Conservation (phyloP, 2,329 filamentous ascomycete genomes). For the Aspergillus sojae region DNA sequence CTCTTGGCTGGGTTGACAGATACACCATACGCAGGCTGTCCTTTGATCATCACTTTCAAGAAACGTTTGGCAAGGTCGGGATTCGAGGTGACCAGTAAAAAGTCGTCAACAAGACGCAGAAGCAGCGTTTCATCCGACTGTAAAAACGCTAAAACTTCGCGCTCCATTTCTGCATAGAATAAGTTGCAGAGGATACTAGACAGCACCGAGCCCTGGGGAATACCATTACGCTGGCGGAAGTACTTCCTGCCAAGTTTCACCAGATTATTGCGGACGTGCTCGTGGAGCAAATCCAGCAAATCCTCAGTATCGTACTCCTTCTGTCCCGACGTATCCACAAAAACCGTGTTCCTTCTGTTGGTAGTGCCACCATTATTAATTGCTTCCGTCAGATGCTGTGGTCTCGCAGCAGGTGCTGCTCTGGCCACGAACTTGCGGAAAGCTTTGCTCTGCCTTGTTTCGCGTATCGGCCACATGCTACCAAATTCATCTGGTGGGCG, state of each 20-base stretch:
- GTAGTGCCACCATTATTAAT: constrained; percentile 39
- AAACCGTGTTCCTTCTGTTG: constrained; percentile 69
- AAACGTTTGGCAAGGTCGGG: constrained; percentile 69
- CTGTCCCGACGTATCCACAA: constrained; percentile 69
- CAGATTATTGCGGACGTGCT: constrained; percentile 83
- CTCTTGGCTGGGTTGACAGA: constrained; percentile 76
- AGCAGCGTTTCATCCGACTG: constrained; percentile 64
- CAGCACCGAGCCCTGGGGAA: constrained; percentile 89
- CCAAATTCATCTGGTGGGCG: constrained; percentile 48
- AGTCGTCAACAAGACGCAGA: constrained; percentile 87
- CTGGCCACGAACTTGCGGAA: constrained; percentile 55
- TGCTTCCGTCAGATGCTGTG: constrained; percentile 49
- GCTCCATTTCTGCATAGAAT: constrained; percentile 89
- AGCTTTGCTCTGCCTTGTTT: constrained; percentile 27
- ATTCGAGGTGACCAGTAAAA: constrained; percentile 80
- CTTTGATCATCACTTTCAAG: constrained; percentile 76
- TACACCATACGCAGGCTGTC: constrained; percentile 79
- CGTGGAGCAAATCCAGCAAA: constrained; percentile 69
- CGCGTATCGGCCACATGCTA: constrained; percentile 21
- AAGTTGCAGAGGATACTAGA: constrained; percentile 90
- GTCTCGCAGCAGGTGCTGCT: constrained; percentile 51
- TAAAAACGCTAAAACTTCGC: constrained; percentile 69
- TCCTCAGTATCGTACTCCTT: constrained; percentile 59
- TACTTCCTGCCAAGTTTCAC: constrained; percentile 86
- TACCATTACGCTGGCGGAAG: constrained; percentile 84